Conservation (phyloP, 2,329 filamentous ascomycete species). For the Arachnomyces sp. region DNA sequence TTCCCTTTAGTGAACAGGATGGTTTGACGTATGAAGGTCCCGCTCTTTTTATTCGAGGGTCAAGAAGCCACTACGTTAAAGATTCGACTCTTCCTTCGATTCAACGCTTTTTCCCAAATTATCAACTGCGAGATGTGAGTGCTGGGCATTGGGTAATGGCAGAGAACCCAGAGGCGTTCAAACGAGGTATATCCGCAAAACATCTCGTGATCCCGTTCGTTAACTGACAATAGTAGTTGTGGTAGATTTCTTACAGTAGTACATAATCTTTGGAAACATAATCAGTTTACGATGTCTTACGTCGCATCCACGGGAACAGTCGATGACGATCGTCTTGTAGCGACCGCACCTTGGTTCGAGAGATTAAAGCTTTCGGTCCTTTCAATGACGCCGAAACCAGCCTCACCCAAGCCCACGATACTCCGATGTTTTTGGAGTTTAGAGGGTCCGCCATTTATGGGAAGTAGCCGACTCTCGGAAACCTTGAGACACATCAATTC, state of each 20-base stretch:
- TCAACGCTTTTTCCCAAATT: constrained; percentile 63
- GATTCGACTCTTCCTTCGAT: constrained; percentile 23
- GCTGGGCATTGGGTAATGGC: constrained; percentile 82
- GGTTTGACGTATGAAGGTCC: constrained; percentile 60
- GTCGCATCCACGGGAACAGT: constrained; percentile 14
- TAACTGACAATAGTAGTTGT: not conserved
- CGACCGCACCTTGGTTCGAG: no score
- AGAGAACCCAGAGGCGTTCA: constrained; percentile 75
- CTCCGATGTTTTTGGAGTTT: no score
- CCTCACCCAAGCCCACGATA: no score
- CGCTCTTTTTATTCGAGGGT: constrained; percentile 57
- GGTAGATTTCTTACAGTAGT: constrained; percentile 2
- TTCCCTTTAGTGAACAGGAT: constrained; percentile 72
- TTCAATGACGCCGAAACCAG: no score
- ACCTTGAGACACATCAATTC: no score
- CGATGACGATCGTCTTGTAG: no score
- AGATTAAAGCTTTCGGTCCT: no score
- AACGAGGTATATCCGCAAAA: constrained; percentile 49
- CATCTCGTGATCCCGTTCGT: constrained; percentile 5
- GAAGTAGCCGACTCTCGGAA: no score
- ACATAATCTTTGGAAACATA: constrained; percentile 1
- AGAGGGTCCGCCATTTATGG: no score
- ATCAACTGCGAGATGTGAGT: constrained; percentile 64
- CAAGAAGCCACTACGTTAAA: constrained; percentile 21
- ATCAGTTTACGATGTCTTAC: constrained; percentile 7